Conservation (phyloP, 2,329 filamentous ascomycete genomes). For the Paramyrothecium roridum region DNA sequence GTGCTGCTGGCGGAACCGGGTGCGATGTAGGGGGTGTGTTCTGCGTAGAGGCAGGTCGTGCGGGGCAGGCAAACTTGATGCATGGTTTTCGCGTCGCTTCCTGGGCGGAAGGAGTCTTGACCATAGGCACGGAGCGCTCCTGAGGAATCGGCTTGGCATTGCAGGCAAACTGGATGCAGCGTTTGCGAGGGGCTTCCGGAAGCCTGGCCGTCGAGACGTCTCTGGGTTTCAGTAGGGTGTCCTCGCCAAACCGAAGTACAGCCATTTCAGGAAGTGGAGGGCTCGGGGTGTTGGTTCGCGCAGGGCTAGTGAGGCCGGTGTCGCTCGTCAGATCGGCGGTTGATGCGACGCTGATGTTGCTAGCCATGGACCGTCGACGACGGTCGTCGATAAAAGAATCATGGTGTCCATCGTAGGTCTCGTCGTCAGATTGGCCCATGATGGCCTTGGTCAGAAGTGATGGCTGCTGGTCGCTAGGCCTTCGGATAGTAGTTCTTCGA, state of each 20-base stretch:
- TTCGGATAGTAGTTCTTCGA: constrained; percentile 44
- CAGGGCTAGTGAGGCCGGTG: constrained; percentile 83
- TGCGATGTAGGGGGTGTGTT: constrained; percentile 27
- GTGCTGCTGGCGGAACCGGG: constrained; percentile 8
- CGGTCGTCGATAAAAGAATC: constrained; percentile 31
- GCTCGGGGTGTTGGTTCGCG: constrained; percentile 83
- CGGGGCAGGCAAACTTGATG: constrained; percentile 75
- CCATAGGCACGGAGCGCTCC: constrained; percentile 33
- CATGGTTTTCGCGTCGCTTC: constrained; percentile 52
- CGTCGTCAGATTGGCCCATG: constrained; percentile 62
- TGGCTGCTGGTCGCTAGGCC: constrained; percentile 53
- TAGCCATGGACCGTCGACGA: constrained; percentile 66
- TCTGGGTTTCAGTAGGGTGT: constrained; percentile 20
- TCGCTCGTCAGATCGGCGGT: constrained; percentile 94
- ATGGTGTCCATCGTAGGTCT: constrained; percentile 34
- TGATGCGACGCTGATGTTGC: constrained; percentile 76
- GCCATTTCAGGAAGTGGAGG: constrained; percentile 68
- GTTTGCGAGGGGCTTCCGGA: constrained; percentile 56
- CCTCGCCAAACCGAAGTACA: constrained; percentile 37
- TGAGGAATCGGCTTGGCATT: constrained; percentile 56
- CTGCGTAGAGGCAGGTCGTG: constrained; percentile 43
- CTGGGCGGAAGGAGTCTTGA: constrained; percentile 28
- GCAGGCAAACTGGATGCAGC: constrained; percentile 92
- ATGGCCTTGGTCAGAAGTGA: constrained; percentile 88
- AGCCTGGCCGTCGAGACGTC: constrained; percentile 37